phyloP scores from a whole-genome alignment of 805 yeast genomes.

The Wickerhamiella kurtzmanii region DNA sequence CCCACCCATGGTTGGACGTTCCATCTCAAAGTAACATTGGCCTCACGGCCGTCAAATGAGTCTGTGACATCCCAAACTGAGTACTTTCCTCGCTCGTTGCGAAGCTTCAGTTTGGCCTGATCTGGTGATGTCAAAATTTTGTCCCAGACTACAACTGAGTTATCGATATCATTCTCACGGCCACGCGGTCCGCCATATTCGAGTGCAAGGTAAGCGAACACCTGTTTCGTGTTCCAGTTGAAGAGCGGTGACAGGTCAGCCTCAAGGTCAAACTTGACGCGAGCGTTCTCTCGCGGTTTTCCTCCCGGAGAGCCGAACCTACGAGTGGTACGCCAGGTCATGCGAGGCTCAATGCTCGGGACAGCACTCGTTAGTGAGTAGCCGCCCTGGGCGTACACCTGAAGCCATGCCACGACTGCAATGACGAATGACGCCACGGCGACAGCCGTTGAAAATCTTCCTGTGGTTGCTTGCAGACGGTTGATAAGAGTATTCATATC shows the following conservation, averaged over 20 bases:
- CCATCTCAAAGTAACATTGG: constrained; percentile 66
- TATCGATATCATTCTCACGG: constrained; percentile 23
- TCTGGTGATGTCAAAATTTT: constrained; percentile 48
- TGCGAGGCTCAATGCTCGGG: constrained; percentile 12
- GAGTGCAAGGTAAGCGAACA: constrained; percentile 82
- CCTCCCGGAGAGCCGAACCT: constrained; percentile 55
- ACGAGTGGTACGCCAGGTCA: constrained; percentile 25
- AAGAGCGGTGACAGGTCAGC: constrained; percentile 64
- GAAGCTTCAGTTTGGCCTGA: constrained; percentile 44
- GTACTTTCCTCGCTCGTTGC: constrained; percentile 53
- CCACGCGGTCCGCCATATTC: constrained; percentile 46
- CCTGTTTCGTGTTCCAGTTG: constrained; percentile 95
- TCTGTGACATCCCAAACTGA: constrained; percentile 76
- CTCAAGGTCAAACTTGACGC: constrained; percentile 56
- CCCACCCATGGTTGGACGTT: constrained; percentile 90
- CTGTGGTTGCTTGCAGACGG: constrained; percentile 25
- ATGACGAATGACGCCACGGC: constrained; percentile 21
- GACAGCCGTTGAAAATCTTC: constrained; percentile 24
- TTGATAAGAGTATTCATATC: constrained; percentile 25
- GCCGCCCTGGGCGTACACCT: constrained; percentile 19
- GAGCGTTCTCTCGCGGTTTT: constrained; percentile 63
- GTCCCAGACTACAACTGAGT: constrained; percentile 85
- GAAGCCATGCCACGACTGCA: constrained; percentile 20
- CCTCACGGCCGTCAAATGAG: constrained; percentile 38
- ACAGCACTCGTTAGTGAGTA: constrained; percentile 14